phyloP scores from a whole-genome alignment of 257 asterid genomes.

The Verbascum thapsus region DNA sequence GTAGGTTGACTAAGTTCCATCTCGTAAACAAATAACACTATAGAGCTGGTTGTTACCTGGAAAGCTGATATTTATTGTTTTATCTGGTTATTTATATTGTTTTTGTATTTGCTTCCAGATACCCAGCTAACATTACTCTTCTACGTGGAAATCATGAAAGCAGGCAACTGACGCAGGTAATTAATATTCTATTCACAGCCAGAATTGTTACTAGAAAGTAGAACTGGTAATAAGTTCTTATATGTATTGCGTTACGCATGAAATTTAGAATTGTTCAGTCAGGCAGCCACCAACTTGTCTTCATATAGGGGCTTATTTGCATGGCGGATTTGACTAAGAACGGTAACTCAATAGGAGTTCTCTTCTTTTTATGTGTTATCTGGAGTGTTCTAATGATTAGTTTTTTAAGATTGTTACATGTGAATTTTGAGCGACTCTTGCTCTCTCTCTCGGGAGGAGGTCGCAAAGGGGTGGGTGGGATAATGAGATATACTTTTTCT shows the following conservation, averaged over 20 bases:
- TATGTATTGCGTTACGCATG: slow-evolving; percentile 12
- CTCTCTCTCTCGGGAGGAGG: too few species aligned
- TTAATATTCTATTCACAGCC: not conserved
- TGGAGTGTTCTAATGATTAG: too few species aligned
- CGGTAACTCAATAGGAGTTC: not conserved
- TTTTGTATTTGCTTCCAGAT: slow-evolving; percentile 51
- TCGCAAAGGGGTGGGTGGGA: too few species aligned
- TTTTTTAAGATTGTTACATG: too few species aligned
- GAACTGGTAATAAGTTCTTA: slow-evolving; percentile 1
- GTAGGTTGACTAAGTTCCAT: too few species aligned
- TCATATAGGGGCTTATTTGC: slow-evolving; percentile 9
- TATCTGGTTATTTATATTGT: slow-evolving; percentile 20
- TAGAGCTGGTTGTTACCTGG: too few species aligned
- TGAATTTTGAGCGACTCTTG: too few species aligned
- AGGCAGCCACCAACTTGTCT: not conserved
- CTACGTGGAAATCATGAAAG: slow-evolving; percentile 99
- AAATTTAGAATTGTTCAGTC: slow-evolving; percentile 10
- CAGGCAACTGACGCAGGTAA: slow-evolving; percentile 95
- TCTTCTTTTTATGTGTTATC: too few species aligned
- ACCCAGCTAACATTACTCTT: slow-evolving; percentile 92
- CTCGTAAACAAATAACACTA: too few species aligned
- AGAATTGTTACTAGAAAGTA: not conserved
- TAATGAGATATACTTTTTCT: too few species aligned
- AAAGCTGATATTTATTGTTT: not conserved
- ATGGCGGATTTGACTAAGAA: slow-evolving; percentile 8